phyloP scores from a whole-genome alignment of 129 eudicot species.

The Kitagawia praeruptora region DNA sequence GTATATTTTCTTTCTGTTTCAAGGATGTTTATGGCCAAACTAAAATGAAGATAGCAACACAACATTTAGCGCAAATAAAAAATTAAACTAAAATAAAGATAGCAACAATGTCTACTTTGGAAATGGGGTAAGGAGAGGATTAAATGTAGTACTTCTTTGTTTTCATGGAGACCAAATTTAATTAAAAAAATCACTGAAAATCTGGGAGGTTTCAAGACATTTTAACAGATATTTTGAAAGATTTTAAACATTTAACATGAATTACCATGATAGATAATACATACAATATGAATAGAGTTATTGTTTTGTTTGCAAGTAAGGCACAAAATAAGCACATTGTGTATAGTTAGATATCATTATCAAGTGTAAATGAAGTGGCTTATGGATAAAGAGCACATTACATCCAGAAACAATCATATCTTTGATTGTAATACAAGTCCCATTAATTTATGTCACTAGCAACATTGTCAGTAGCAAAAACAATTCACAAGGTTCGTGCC shows the following conservation, averaged over 20 bases:
- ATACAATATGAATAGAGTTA: not conserved
- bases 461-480: not conserved
- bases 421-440: constrained; percentile 58
- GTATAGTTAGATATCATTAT: constrained; percentile 1
- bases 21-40: not conserved
- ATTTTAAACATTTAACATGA: not conserved
- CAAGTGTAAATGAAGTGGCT: constrained; percentile 22
- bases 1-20: constrained; percentile 8
- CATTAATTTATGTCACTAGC: constrained; percentile 1
- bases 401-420: constrained; percentile 11
- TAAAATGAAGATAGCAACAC: not conserved
- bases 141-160: too few relatives aligned
- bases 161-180: not conserved
- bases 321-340: not conserved
- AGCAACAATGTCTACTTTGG: not conserved
- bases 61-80: too few relatives aligned
- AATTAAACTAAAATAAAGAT: not conserved
- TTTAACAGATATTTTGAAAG: too few relatives aligned
- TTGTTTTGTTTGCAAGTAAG: not conserved
- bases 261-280: not conserved
- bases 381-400: constrained; percentile 27
- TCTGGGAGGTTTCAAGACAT: too few relatives aligned
- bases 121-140: not conserved
- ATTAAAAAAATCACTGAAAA: too few relatives aligned
- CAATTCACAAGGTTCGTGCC: not conserved